Evolutionary conservation across 2,329 filamentous ascomycete species (phyloP).

Genomic region (Aureobasidium sp.): DNA sequence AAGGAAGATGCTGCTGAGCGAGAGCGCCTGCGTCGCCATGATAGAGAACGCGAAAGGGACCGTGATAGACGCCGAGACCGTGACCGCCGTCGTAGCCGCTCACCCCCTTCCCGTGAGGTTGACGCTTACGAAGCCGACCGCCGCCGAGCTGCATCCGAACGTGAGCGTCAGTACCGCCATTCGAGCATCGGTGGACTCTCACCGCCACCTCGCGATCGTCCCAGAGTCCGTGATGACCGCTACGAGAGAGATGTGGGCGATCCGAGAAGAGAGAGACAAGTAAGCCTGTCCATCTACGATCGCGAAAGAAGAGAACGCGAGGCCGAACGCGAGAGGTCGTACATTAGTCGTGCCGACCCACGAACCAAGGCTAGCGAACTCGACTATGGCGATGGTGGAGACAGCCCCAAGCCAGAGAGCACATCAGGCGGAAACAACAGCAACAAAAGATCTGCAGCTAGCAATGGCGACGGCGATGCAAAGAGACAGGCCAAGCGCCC

Average conservation of each 20-base stretch:
- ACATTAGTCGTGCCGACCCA: conserved; percentile 72
- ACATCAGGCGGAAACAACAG: not conserved
- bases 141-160: conserved; percentile 84
- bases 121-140: conserved; percentile 95
- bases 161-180: conserved; percentile 89
- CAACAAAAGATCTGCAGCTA: conserved; percentile 7
- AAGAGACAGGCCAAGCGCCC: conserved; percentile 12
- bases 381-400: conserved; percentile 79
- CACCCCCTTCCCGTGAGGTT: conserved; percentile 63
- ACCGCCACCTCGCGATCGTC: conserved; percentile 21
- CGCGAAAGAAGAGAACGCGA: conserved; percentile 82
- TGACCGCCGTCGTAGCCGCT: conserved; percentile 31
- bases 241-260: conserved; percentile 22
- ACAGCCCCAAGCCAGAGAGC: conserved; percentile 41
- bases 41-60: conserved; percentile 31
- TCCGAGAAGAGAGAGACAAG: conserved; percentile 22
- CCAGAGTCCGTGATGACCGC: conserved; percentile 17
- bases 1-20: conserved; percentile 74
- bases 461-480: not conserved
- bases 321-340: conserved; percentile 79
- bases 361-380: conserved; percentile 76
- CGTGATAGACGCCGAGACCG: conserved; percentile 35
- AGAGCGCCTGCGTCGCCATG: conserved; percentile 33
- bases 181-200: conserved; percentile 37
- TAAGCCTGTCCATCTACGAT: conserved; percentile 61